Conservation (phyloP, 129 eudicot genomes). For the Lactuca saligna region DNA sequence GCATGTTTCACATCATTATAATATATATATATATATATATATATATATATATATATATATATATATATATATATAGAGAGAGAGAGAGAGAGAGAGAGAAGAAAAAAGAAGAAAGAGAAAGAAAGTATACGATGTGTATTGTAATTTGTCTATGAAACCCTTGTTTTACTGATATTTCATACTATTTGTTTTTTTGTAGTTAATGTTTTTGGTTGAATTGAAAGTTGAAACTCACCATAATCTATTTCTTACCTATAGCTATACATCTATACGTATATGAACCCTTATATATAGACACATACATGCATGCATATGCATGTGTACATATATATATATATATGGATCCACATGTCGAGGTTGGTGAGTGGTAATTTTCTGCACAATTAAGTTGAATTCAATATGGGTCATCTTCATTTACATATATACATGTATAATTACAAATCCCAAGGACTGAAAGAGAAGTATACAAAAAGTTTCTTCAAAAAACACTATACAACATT, state of each 20-base stretch:
- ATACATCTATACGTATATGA: neutral
- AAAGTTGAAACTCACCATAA: neutral
- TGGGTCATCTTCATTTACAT: neutral
- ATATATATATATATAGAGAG: neutral
- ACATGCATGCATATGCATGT: neutral
- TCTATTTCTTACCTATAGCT: neutral
- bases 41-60: neutral
- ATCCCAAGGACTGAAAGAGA: slow-evolving; percentile 27
- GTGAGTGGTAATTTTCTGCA: slow-evolving; percentile 21
- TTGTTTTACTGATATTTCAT: too few relatives aligned
- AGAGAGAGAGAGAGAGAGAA: neutral
- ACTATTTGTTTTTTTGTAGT: neutral
- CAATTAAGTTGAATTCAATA: slow-evolving; percentile 18
- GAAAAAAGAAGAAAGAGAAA: neutral
- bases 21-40: neutral
- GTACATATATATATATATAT: neutral
- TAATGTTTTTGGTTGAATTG: neutral
- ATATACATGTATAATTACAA: slow-evolving; percentile 17
- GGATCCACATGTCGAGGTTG: slow-evolving; percentile 16
- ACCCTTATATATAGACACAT: neutral
- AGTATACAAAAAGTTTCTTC: slow-evolving; percentile 8
- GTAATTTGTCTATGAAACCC: neutral
- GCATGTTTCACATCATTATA: slow-evolving; percentile 15
- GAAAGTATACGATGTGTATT: neutral
- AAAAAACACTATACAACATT: slow-evolving; percentile 9